Evolutionary conservation across 495 filamentous ascomycete species (phyloP).

Genomic region (Aspergillus sclerotioniger): DNA sequence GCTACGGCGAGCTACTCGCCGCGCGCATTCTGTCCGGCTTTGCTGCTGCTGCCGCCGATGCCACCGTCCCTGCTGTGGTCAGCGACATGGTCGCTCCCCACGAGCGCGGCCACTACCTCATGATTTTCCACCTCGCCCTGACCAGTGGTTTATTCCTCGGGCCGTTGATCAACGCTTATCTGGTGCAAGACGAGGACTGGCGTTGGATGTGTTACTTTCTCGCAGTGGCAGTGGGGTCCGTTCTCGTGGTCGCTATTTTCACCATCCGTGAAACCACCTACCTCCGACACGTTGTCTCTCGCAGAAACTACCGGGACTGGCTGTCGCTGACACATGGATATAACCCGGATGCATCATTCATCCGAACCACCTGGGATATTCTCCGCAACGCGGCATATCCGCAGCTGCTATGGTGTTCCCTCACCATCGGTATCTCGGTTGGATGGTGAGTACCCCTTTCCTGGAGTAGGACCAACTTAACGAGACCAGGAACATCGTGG

Average conservation of each 20-base stretch:
- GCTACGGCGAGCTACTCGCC: constrained; percentile 28
- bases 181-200: constrained; percentile 30
- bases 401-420: constrained; percentile 30
- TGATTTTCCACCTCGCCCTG: constrained; percentile 36
- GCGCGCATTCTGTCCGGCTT: constrained; percentile 32
- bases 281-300: constrained; percentile 6
- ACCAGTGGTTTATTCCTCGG: constrained; percentile 31
- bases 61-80: constrained; percentile 31
- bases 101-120: constrained; percentile 35
- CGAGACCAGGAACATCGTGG: constrained; percentile 32
- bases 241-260: constrained; percentile 24
- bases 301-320: constrained; percentile 18
- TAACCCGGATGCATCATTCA: constrained; percentile 27
- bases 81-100: constrained; percentile 31
- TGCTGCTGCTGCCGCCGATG: constrained; percentile 29
- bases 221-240: constrained; percentile 20
- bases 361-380: constrained; percentile 23
- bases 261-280: constrained; percentile 32
- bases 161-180: constrained; percentile 33
- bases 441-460: constrained; percentile 34
- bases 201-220: constrained; percentile 36
- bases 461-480: too few relatives aligned
- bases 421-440: constrained; percentile 30
- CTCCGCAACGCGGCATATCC: constrained; percentile 27
- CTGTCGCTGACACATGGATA: constrained; percentile 28